phyloP scores from a whole-genome alignment of 345 rosid genomes.

The Raphanus sativus region DNA sequence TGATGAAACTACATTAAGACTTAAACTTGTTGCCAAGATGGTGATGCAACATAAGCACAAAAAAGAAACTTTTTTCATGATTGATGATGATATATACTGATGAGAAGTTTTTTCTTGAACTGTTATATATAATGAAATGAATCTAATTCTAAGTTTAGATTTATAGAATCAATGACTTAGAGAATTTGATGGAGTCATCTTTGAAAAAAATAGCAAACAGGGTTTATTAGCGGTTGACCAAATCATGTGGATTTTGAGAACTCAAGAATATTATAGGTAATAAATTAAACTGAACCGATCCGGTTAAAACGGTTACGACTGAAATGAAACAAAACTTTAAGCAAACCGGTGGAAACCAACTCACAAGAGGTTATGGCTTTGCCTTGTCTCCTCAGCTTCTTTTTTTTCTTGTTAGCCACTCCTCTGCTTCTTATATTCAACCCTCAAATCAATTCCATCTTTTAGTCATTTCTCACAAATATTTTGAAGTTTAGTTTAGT shows the following conservation, averaged over 20 bases:
- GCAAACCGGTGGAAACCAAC: neutral
- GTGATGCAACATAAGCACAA: constrained; percentile 28
- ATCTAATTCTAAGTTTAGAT: constrained; percentile 26
- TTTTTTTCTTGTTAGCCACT: too few relatives aligned
- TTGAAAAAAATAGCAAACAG: neutral
- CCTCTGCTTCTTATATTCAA: constrained; percentile 21
- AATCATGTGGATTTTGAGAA: constrained; percentile 3
- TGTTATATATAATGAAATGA: constrained; percentile 16
- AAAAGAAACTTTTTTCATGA: constrained; percentile 16
- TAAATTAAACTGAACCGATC: neutral
- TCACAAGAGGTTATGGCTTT: constrained; percentile 22
- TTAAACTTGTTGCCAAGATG: constrained; percentile 22
- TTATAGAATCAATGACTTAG: constrained; percentile 29
- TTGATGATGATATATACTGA: neutral
- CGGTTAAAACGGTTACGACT: neutral
- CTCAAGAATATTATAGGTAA: neutral
- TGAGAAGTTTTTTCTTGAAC: constrained; percentile 5
- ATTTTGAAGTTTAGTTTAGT: neutral
- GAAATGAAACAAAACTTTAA: neutral
- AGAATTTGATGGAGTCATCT: constrained; percentile 34
- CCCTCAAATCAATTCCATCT: constrained; percentile 4
- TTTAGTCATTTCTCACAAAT: constrained; percentile 6
- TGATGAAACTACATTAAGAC: constrained; percentile 27
- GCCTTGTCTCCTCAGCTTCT: constrained; percentile 32
- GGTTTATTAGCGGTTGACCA: neutral